Base-by-base conservation (phyloP, 176 grass and related monocot genomes). In the Cenchrus fungigraminus region DNA sequence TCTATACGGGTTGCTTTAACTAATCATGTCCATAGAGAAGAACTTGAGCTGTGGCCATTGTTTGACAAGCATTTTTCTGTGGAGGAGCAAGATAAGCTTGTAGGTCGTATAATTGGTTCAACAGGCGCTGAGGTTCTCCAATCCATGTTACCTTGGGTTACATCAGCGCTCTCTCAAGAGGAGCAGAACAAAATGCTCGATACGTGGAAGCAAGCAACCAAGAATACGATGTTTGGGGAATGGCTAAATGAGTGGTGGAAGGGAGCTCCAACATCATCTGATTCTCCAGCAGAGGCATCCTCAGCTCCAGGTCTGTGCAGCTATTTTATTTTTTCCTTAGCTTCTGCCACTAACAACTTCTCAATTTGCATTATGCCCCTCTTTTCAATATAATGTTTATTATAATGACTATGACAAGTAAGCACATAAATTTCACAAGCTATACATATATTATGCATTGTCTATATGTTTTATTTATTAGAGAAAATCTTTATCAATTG, bases 171-270 rank as follows among this genome's bases (percentile, higher is more conserved):
- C 80, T 94, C 76, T 71, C 90, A 94, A 81, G 97, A 97, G 76
- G 97, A 99, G 73, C 97, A 99, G 79, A 92, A 97, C 73, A 92
- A 89, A 87, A 99, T 99, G 94, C 86, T 99, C 51, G 94, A 99
- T 81, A 97, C 90, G 2, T 99, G 97, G 97, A 94, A 91, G 72
- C 84, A 99, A 54, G 94, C 92, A 68, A 97, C 97, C 6, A 99
- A 97, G 46, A 99, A 99, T 32, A 99, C 97, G 5, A 97, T 99
- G 97, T 99, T 99, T 63, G 91, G 93, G 77, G 97, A 99, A 69
- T 99, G 97, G 97, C 83, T 99, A 86, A 99, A 97, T 25, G 97
- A 97, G 66, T 99, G 97, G 97, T 99, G 97, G 97, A 94, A 94
- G 79, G 93, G 88, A 53, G 91, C 83, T 83, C 88, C 89, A 69